phyloP scores from a whole-genome alignment of 1,139 yeast genomes.

The Cylindricascospora bacillispora region DNA sequence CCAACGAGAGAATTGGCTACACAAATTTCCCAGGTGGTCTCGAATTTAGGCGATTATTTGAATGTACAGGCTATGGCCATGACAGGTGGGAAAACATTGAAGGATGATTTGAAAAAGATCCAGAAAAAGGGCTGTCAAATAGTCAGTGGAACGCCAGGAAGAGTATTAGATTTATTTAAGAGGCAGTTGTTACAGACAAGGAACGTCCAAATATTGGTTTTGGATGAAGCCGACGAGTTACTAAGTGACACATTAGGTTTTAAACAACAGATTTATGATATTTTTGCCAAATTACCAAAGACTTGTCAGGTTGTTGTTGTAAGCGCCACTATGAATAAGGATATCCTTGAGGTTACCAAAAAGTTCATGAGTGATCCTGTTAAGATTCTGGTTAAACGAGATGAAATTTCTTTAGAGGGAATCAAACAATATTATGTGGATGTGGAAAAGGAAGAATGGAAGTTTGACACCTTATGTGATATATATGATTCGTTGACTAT shows the following conservation, averaged over 20 bases:
- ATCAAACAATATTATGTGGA: conserved; percentile 78
- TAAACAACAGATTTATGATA: conserved; percentile 84
- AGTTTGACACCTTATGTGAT: conserved; percentile 88
- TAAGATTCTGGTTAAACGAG: conserved; percentile 79
- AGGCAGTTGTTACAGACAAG: conserved; percentile 58
- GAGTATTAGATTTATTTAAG: conserved; percentile 79
- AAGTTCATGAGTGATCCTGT: conserved; percentile 88
- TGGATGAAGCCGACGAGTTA: conserved; percentile 94
- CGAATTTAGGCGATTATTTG: conserved; percentile 79
- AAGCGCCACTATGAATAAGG: conserved; percentile 81
- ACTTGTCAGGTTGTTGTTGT: conserved; percentile 86
- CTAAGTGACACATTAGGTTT: conserved; percentile 64
- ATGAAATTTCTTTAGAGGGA: conserved; percentile 80
- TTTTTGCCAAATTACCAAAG: conserved; percentile 67
- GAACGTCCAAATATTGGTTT: conserved; percentile 63
- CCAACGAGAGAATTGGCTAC: conserved; percentile 95
- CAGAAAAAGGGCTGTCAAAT: conserved; percentile 66
- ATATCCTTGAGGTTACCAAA: conserved; percentile 73
- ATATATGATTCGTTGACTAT: conserved; percentile 87
- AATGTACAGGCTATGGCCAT: conserved; percentile 77
- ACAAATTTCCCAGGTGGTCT: conserved; percentile 78
- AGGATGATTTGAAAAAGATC: conserved; percentile 63
- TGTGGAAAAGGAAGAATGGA: conserved; percentile 90
- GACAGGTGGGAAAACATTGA: conserved; percentile 82
- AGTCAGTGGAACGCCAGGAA: conserved; percentile 96